Percentiles rank a stretch among this genome's conserved stretches.
Conservation (phyloP, 2,329 filamentous ascomycete genomes). For the Ascomycota sp. region DNA sequence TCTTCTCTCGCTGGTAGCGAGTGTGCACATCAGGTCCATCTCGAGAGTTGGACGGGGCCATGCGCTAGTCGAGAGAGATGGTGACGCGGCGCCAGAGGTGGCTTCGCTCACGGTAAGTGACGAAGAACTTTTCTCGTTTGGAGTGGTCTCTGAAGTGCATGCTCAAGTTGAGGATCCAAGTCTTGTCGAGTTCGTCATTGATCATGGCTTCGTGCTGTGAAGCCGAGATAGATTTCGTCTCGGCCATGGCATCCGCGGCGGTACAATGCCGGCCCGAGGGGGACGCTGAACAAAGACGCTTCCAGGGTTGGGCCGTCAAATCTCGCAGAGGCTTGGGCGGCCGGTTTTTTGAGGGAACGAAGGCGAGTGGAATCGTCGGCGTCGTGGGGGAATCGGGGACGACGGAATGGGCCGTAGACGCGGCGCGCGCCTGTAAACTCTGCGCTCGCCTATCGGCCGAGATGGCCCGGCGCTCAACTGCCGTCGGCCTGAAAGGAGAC, state of each 20-base stretch:
- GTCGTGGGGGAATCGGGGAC: too few species aligned
- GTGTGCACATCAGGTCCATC: conserved; percentile 56
- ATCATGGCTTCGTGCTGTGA: conserved; percentile 43
- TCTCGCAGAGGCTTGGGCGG: too few species aligned
- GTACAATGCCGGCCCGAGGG: too few species aligned
- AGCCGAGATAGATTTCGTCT: conserved; percentile 21
- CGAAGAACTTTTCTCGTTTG: conserved; percentile 90
- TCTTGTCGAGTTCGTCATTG: conserved; percentile 62
- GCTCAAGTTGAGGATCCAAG: conserved; percentile 92
- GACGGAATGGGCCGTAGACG: too few species aligned
- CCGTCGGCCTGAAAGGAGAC: conserved; percentile 39
- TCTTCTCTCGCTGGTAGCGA: conserved; percentile 79
- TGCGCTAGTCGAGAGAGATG: conserved; percentile 79
- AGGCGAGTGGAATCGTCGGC: too few species aligned
- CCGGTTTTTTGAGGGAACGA: too few species aligned
- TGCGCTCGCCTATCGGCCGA: conserved; percentile 41
- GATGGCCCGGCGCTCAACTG: conserved; percentile 48
- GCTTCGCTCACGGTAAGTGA: conserved; percentile 72
- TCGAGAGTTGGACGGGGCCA: conserved; percentile 72
- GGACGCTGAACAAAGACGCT: too few species aligned
- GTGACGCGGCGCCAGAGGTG: conserved; percentile 74
- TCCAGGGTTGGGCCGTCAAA: too few species aligned
- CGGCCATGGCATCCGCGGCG: too few species aligned
- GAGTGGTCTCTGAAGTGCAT: conserved; percentile 96
- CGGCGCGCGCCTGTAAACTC: too few species aligned